phyloP scores from a whole-genome alignment of 1,284 basidiomycete species.

The Ganoderma meredithae region DNA sequence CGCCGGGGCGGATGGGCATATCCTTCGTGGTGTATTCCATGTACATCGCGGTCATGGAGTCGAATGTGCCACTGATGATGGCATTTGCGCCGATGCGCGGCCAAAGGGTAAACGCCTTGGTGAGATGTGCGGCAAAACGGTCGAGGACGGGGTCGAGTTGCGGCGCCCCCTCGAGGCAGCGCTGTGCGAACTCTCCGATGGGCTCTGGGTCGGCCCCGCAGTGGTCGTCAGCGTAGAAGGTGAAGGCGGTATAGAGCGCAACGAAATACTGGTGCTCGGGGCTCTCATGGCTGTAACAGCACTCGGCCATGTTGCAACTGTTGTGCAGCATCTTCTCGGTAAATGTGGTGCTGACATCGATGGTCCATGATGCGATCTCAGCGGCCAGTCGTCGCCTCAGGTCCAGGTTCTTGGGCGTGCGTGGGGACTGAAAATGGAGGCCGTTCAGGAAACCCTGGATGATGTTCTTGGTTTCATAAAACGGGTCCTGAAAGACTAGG shows the following conservation, averaged over 20 bases:
- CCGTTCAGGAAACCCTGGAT: conserved; percentile 8
- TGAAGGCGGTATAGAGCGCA: conserved; percentile 18
- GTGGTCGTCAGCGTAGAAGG: conserved; percentile 22
- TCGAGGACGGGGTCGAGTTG: conserved; percentile 27
- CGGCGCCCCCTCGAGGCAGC: conserved; percentile 16
- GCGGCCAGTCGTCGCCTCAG: conserved; percentile 9
- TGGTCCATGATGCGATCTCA: conserved; percentile 15
- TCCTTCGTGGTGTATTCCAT: conserved; percentile 23
- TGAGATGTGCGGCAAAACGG: conserved; percentile 21
- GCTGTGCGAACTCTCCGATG: conserved; percentile 20
- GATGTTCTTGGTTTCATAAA: conserved; percentile 3
- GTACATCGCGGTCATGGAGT: conserved; percentile 26
- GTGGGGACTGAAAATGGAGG: conserved; percentile 9
- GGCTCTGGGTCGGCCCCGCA: conserved; percentile 15
- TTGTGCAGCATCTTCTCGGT: conserved; percentile 18
- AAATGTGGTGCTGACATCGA: conserved; percentile 16
- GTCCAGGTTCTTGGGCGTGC: conserved; percentile 7
- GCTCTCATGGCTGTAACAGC: conserved; percentile 14
- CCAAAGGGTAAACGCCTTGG: conserved; percentile 18
- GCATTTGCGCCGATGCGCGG: conserved; percentile 25
- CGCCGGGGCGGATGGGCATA: conserved; percentile 16
- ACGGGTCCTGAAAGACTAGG: neutral
- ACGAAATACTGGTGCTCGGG: conserved; percentile 18
- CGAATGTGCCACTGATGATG: conserved; percentile 28
- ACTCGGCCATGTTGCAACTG: conserved; percentile 22